A percentile compares a stretch with the other conserved stretches of the same genome.
Evolutionary conservation across 805 yeast species (phyloP).

Genomic region (Dipodascus albidus): DNA sequence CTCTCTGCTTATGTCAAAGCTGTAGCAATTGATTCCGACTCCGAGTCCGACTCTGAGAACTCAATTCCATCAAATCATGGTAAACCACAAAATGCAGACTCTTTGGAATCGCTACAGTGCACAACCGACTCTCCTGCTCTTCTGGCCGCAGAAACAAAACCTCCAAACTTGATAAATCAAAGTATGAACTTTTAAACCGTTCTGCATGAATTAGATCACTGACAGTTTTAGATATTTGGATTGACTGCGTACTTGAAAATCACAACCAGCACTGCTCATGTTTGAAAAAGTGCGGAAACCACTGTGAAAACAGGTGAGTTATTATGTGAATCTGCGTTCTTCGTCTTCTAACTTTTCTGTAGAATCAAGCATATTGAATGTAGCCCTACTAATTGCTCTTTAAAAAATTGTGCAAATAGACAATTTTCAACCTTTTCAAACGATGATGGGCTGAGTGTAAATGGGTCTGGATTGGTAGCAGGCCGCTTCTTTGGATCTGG

Average conservation of each 20-base stretch:
- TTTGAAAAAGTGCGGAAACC: background rate
- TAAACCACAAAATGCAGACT: too few species aligned
- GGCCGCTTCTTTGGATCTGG: constrained; percentile 28
- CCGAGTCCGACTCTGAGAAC: background rate
- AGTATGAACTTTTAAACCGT: background rate
- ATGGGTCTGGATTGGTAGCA: constrained; percentile 34
- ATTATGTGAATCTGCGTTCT: background rate
- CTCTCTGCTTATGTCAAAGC: background rate
- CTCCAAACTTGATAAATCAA: background rate
- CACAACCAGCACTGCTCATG: background rate
- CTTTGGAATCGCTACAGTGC: too few species aligned
- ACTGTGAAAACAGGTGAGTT: background rate
- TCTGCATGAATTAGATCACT: background rate
- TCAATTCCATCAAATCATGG: background rate
- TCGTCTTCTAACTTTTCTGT: background rate
- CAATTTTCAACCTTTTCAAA: background rate
- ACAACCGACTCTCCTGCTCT: too few species aligned
- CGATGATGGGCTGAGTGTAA: background rate
- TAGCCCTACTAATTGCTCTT: background rate
- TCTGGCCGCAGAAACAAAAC: background rate
- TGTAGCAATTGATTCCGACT: background rate
- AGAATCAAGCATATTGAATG: background rate
- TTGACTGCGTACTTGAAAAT: background rate
- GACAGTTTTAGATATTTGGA: background rate
- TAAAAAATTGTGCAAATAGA: background rate